Evolutionary conservation across 495 filamentous ascomycete genomes (phyloP).

Genomic region (Extremus antarcticus): DNA sequence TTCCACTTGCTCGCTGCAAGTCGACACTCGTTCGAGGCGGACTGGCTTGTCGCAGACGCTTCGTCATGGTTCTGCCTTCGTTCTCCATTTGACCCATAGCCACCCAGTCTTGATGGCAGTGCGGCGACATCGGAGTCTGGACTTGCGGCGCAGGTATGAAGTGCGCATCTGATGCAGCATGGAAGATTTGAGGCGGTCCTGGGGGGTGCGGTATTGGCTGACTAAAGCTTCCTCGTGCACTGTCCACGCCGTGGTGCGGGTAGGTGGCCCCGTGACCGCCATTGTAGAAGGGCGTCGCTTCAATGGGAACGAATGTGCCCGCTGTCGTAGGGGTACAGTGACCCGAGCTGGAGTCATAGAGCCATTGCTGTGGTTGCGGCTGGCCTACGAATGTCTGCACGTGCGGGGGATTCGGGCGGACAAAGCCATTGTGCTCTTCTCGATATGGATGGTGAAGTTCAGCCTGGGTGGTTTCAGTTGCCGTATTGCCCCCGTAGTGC

Average conservation of each 20-base stretch:
- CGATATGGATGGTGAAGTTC: constrained; percentile 17
- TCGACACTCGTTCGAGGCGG: constrained; percentile 73
- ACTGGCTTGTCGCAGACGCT: constrained; percentile 58
- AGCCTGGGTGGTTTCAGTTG: constrained; percentile 20
- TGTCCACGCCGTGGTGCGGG: constrained; percentile 35
- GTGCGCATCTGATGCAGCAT: neutral
- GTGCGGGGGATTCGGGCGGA: constrained; percentile 25
- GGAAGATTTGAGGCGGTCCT: constrained; percentile 16
- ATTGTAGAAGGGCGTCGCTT: neutral
- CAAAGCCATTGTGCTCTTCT: constrained; percentile 40
- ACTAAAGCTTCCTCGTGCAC: constrained; percentile 19
- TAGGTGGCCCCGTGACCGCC: constrained; percentile 28
- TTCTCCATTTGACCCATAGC: constrained; percentile 33
- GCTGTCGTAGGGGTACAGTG: constrained; percentile 31
- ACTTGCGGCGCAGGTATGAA: constrained; percentile 23
- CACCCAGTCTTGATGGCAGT: constrained; percentile 54
- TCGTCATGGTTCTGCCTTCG: constrained; percentile 52
- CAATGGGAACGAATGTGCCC: neutral
- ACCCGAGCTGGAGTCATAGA: constrained; percentile 30
- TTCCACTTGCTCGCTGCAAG: constrained; percentile 67
- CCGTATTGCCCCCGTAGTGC: constrained; percentile 18
- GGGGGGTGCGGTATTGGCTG: constrained; percentile 25
- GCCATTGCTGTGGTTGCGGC: constrained; percentile 25
- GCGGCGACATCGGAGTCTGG: constrained; percentile 47
- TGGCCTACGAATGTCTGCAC: constrained; percentile 32